Percentiles rank a stretch among this genome's conserved stretches.
Conservation (phyloP, 371 early-diverging fungal species). For the Agmasoma carcini region DNA sequence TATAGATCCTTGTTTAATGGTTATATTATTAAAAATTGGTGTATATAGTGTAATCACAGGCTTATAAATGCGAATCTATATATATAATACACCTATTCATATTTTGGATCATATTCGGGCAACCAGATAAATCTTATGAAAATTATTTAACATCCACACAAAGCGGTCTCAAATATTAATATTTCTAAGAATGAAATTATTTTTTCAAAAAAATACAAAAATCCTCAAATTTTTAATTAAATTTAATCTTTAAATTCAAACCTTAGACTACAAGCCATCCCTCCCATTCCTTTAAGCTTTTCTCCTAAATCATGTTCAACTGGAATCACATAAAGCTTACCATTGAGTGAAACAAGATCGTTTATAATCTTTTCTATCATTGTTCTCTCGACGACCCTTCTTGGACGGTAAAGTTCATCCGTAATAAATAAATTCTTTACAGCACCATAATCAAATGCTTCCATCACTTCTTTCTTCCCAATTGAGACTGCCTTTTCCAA, state of each 20-base stretch:
- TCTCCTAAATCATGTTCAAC: conserved; percentile 42
- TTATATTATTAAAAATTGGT: too few relatives aligned
- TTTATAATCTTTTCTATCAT: conserved; percentile 32
- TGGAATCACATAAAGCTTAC: conserved; percentile 47
- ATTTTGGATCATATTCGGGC: background rate
- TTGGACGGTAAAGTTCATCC: conserved; percentile 38
- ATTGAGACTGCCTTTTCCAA: conserved; percentile 13
- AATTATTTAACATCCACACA: too few relatives aligned
- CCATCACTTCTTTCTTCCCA: conserved; percentile 42
- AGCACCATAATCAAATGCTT: conserved; percentile 49
- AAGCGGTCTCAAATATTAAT: too few relatives aligned
- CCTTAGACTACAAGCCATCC: conserved; percentile 38
- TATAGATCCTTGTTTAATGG: too few relatives aligned
- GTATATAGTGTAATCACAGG: too few relatives aligned
- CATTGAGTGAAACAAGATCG: conserved; percentile 25
- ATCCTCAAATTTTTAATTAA: background rate
- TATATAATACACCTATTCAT: too few relatives aligned
- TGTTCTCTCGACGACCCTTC: conserved; percentile 35
- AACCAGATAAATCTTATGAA: background rate
- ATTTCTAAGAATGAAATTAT: background rate
- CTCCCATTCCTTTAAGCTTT: conserved; percentile 45
- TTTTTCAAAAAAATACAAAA: background rate
- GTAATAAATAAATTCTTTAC: conserved; percentile 44
- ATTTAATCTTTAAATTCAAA: conserved; percentile 35
- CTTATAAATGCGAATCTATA: too few relatives aligned